phyloP scores from a whole-genome alignment of 345 rosid species.

The Passiflora organensis region DNA sequence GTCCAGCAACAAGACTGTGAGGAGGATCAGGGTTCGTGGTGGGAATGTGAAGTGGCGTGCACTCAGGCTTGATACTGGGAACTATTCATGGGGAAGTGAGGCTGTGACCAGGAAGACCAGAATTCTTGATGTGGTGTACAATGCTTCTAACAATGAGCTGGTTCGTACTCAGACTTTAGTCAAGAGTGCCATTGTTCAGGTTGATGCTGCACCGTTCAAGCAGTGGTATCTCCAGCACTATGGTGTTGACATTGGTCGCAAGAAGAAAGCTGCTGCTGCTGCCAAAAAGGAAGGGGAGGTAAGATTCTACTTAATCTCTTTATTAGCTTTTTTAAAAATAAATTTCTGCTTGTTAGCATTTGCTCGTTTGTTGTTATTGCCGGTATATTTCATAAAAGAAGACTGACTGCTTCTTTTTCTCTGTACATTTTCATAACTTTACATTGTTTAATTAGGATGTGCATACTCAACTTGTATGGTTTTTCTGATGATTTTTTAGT shows the following conservation, averaged over 20 bases:
- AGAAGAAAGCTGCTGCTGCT: conserved; percentile 16
- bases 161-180: conserved; percentile 31
- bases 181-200: conserved; percentile 26
- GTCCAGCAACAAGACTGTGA: conserved; percentile 31
- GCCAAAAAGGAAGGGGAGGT: conserved; percentile 32
- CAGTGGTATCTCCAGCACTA: conserved; percentile 32
- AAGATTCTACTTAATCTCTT: not conserved
- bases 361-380: too few species aligned
- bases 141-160: conserved; percentile 29
- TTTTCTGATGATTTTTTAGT: not conserved
- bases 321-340: too few species aligned
- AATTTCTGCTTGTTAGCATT: too few species aligned
- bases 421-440: too few species aligned
- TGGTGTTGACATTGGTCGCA: conserved; percentile 28
- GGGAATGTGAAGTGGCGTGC: conserved; percentile 34
- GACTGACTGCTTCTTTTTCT: not conserved
- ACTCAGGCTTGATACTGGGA: conserved; percentile 30
- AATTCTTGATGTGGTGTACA: conserved; percentile 29
- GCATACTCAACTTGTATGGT: not conserved
- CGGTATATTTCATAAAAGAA: too few species aligned
- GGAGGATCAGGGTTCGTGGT: conserved; percentile 28
- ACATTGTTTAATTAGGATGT: not conserved
- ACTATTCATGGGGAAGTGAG: conserved; percentile 31
- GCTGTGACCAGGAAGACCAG: conserved; percentile 29
- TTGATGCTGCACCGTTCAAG: conserved; percentile 31